phyloP scores from a whole-genome alignment of 2,329 filamentous ascomycete genomes.

The Sclerotinia subarctica region DNA sequence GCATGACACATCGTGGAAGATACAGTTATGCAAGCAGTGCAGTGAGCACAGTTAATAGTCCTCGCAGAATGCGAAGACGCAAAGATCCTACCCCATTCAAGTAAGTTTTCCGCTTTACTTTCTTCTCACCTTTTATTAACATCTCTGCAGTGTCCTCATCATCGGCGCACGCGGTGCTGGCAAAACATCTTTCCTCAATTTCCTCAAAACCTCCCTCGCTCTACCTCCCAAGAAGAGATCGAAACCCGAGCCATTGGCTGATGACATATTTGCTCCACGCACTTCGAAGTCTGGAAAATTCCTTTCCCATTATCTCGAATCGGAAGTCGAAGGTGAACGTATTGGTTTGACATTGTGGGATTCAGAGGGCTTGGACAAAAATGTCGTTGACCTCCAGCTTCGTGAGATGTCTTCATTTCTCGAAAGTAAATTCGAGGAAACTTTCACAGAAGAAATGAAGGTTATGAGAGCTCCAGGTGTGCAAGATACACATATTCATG shows the following conservation, averaged over 20 bases:
- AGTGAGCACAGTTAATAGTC: conserved; percentile 88
- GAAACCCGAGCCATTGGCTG: conserved; percentile 37
- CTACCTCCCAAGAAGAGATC: conserved; percentile 75
- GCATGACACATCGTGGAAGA: conserved; percentile 93
- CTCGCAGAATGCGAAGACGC: conserved; percentile 83
- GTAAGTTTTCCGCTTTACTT: conserved; percentile 55
- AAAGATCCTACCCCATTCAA: conserved; percentile 99
- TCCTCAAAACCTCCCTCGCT: conserved; percentile 81
- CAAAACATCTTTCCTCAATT: conserved; percentile 96
- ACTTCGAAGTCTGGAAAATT: conserved; percentile 58
- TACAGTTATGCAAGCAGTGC: conserved; percentile 95
- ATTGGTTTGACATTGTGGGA: conserved; percentile 95
- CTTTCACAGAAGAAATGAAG: conserved; percentile 96
- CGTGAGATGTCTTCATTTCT: conserved; percentile 88
- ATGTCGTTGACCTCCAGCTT: conserved; percentile 89
- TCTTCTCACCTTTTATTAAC: conserved; percentile 24
- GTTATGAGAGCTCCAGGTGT: conserved; percentile 88
- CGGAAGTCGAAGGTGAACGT: conserved; percentile 87
- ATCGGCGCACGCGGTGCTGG: conserved; percentile 83
- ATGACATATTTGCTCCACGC: conserved; percentile 53
- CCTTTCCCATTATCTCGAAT: conserved; percentile 85
- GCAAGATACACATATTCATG: conserved; percentile 96
- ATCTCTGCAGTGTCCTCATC: conserved; percentile 70
- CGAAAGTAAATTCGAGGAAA: conserved; percentile 98
- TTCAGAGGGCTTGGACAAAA: conserved; percentile 91